Evolutionary conservation across 345 rosid genomes (phyloP), one percentile per base, ranked within the genome.

Genomic region (Garcia nutans): DNA sequence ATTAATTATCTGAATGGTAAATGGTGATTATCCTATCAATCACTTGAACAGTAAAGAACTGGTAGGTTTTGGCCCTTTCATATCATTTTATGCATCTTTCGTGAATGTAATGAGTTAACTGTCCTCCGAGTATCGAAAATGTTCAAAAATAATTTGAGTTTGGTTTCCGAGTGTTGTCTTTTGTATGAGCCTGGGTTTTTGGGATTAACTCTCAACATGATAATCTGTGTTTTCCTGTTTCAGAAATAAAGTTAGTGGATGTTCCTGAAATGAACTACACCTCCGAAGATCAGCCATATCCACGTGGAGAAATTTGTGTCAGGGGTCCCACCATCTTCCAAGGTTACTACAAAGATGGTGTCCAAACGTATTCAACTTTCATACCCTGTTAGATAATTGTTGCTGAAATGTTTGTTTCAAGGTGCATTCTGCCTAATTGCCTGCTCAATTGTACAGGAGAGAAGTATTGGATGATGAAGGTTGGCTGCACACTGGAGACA

Each of bases 201-300:
- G 33, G 11, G 6, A 41, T 58, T 5, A 33, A 33, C 37, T 33
- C 22, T 59, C 1, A 23, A 5, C 8, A 28, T 17, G 33, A n/a
- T 50, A 16, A 70, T 62, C 37, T 73, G 4, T 71, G 17, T 59
- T 45, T 59, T n/a, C 23, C 60, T 78, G 47, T 83, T 84, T 76
- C 84, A 94, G 97, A 94, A 89, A 77, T 94, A 70, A 94, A 92
- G 80, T 93, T 92, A 45, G 88, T 92, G 76, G 98, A 94, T 76
- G 95, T 92, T 85, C 97, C 92, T 15, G 97, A 94, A 85, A 94
- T 94, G 98, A 92, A 94, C 74, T 92, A 92, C 84, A 91, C 91
- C 57, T 88, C 95, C 4, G 92, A 92, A 11, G 93, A 94, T 84
- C 88, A 90, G 80, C 98, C 98, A 20, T 75, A 89, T 89, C 97